Base-by-base conservation (phyloP, 2,329 filamentous ascomycete genomes). In the Salinomyces thailandicus region DNA sequence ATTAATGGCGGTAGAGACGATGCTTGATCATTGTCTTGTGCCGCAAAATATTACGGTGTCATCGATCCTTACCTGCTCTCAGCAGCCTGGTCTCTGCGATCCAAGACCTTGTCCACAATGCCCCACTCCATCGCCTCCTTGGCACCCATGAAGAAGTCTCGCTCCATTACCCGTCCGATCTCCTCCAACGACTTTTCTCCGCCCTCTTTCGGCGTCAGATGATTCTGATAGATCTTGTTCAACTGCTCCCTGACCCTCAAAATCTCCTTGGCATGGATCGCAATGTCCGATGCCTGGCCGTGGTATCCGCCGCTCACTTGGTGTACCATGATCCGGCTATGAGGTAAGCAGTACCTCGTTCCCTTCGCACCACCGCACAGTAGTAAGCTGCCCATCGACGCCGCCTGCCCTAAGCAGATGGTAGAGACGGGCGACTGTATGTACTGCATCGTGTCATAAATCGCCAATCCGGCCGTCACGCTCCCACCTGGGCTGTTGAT, bases 381-480 rank as follows among this genome's bases (percentile, higher is more conserved):
- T 1, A 98, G 69, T 16, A 98, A 70, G 1, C 81, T 85, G 5
- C 87, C 91, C 91, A 98, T 98, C 3, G 82, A 91, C 1, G 91
- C 89, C 0, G 93, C 91, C 53, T 93, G 85, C 5, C 91, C 91
- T 29, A 98, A 75, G 55, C 91, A 96, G 18, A 98, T 91, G 0
- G 91, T 98, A 29, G 82, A 89, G 0, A 98, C 86, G 1, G 89
- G 85, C 2, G 84, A 84, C 42, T 81, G 79, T 57, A 98, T 96
- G 62, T 98, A 98, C 50, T 81, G 79, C 89, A 98, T 96, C 9
- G 91, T 98, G 60, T 98, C 91, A 70, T 98, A 98, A 54, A 98
- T 96, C 17, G 91, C 87, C 42, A 80, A 67, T 3, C 69, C 69
- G 1, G 91, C 89, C 43, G 82, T 89, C 27, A 98, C 87, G 28